These are phyloP conservation scores for Neurospora pannonica DNA, from an alignment of 495 filamentous ascomycete genomes.

Conservation along the genomic window DNA sequence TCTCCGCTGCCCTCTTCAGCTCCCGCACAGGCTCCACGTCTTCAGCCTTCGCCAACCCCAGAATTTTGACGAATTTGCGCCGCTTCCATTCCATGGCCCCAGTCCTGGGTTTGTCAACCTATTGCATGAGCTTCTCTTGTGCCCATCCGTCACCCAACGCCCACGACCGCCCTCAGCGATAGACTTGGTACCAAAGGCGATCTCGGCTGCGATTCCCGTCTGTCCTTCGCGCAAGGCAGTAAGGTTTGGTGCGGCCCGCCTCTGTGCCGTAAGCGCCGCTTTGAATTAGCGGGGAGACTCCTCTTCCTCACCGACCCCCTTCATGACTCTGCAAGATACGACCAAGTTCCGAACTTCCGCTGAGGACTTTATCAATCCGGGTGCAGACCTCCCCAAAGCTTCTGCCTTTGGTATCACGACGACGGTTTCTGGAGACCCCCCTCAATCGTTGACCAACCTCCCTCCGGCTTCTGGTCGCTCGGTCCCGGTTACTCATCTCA, in stretches of 20 bases:
- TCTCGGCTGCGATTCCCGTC: neutral
- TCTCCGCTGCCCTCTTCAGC: neutral
- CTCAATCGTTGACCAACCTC: slow-evolving; percentile 1
- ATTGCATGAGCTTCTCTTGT: slow-evolving; percentile 1
- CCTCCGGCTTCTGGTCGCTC: slow-evolving; percentile 7
- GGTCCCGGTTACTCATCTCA: slow-evolving; percentile 5
- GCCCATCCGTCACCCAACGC: neutral
- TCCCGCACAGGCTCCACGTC: neutral
- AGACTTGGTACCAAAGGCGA: neutral
- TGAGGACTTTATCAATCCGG: slow-evolving; percentile 3
- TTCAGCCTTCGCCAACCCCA: neutral
- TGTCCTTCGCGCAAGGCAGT: neutral
- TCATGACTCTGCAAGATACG: slow-evolving; percentile 15
- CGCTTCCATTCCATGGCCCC: slow-evolving; percentile 10
- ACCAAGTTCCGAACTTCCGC: slow-evolving; percentile 7
- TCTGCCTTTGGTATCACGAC: slow-evolving; percentile 1
- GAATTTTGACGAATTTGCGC: neutral
- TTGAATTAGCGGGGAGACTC: neutral
- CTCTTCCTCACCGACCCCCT: slow-evolving; percentile 1
- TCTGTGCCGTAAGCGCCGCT: neutral
- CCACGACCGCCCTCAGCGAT: neutral
- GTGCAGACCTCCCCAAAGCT: slow-evolving; percentile 1
- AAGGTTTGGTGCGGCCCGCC: neutral
- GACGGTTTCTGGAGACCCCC: neutral
- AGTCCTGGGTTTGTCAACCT: slow-evolving; percentile 1